Evolutionary conservation across 73 alveolate species (phyloP).

Genomic region (Blepharisma stoltei): DNA sequence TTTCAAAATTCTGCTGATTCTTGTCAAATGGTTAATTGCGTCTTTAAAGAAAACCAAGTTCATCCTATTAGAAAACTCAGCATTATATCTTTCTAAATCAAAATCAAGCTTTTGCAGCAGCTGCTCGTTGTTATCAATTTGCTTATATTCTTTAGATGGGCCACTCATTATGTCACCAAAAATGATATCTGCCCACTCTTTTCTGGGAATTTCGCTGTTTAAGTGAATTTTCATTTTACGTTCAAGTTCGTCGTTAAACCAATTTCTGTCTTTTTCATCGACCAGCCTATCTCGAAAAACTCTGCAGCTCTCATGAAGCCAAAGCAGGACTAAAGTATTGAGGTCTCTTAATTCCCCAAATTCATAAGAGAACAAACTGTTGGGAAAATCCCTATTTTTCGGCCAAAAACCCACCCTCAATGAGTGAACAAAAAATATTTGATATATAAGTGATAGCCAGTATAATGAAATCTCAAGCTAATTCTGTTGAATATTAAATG

Average conservation of each 20-base stretch:
- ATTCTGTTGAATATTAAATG: too few species aligned
- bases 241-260: slow-evolving; percentile 62
- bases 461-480: too few species aligned
- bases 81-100: slow-evolving; percentile 67
- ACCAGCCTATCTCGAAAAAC: slow-evolving; percentile 98
- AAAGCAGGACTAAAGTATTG: slow-evolving; percentile 83
- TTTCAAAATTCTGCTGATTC: slow-evolving; percentile 95
- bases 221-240: slow-evolving; percentile 53
- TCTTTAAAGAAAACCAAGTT: slow-evolving; percentile 98
- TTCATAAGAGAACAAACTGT: too few species aligned
- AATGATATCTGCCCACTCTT: slow-evolving; percentile 58
- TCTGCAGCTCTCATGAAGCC: slow-evolving; percentile 99
- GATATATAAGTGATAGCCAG: too few species aligned
- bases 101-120: slow-evolving; percentile 54
- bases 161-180: slow-evolving; percentile 67
- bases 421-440: too few species aligned
- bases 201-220: slow-evolving; percentile 47
- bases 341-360: slow-evolving; percentile 83
- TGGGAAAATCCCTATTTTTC: too few species aligned
- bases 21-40: slow-evolving; percentile 95
- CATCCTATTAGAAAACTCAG: slow-evolving; percentile 77
- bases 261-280: slow-evolving; percentile 79
- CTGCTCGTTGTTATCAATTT: slow-evolving; percentile 42
- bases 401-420: too few species aligned
- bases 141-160: slow-evolving; percentile 50